Conservation (phyloP, 148 eudicot species). For the Arctostaphylos glauca region DNA sequence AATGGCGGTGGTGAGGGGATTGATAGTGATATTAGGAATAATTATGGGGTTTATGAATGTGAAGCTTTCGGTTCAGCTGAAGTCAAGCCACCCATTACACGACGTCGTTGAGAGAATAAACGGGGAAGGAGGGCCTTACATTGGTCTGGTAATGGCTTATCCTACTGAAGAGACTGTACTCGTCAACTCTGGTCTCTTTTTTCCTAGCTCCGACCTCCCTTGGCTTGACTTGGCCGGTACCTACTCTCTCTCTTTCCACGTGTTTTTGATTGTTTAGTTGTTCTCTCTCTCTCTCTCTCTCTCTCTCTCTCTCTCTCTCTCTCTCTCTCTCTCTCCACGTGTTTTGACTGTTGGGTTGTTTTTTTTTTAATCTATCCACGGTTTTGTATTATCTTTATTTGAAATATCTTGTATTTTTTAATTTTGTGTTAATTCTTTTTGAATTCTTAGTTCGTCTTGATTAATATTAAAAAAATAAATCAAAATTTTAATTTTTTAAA, state of each 20-base stretch:
- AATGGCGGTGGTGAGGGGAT: neutral
- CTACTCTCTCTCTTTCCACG: neutral
- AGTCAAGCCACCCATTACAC: constrained; percentile 8
- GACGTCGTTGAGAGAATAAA: constrained; percentile 7
- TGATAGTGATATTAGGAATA: neutral
- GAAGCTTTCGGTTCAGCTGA: constrained; percentile 2
- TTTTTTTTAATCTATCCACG: too few species aligned
- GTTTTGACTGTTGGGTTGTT: too few species aligned
- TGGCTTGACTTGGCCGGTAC: constrained; percentile 10
- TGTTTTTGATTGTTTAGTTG: too few species aligned
- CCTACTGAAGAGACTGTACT: neutral
- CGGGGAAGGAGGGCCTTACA: constrained; percentile 7
- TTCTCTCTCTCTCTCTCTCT: neutral
- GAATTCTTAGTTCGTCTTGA: too few species aligned
- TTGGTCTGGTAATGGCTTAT: constrained; percentile 9
- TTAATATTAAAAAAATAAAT: too few species aligned
- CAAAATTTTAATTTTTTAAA: too few species aligned
- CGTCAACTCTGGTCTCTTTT: constrained; percentile 3
- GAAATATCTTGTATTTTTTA: too few species aligned
- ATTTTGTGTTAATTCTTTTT: too few species aligned
- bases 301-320: neutral
- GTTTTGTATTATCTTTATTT: too few species aligned
- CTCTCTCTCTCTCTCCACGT: too few species aligned
- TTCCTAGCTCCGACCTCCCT: constrained; percentile 7
- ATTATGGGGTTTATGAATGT: neutral